Base-by-base conservation (phyloP, 306 rosid genomes). In the Casuarina equisetifolia region DNA sequence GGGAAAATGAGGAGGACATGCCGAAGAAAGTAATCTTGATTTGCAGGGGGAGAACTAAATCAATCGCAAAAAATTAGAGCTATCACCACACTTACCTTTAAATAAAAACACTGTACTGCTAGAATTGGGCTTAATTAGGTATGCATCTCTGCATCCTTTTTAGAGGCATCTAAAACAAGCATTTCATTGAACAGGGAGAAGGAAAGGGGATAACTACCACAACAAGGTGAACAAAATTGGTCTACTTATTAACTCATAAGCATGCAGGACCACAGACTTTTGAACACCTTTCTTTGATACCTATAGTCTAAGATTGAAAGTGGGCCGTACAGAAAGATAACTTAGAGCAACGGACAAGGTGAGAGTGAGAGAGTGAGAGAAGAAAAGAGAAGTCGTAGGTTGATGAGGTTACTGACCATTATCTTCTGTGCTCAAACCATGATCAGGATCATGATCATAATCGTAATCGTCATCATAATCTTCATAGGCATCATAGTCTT, bases 401-500 rank as follows among this genome's bases (percentile, higher is more conserved):
- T 3, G 11, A 49, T 50, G 43, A 69, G 43, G 52, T 9, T 42
- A 86, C 89, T 82, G 53, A 93, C 98, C 93, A 54, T 74, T 63
- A 20, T 81, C 88, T 81, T 95, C 91, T 46, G 40, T 5, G 0
- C 76, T 90, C 44, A 66, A 71, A 58, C 85, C 91, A 5, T 84
- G 73, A 3, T 78, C 83, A 46, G 83, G 74, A 6, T 78, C 83
- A 39, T 79, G 16, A 40, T 79, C 88, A 64, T 84, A 69, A 59
- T 78, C 85, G 75, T 70, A 57, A 53, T 55, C 52, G 32, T 78
- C 13, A 63, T 63, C 76, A 55, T 82, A 82, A 61, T 80, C 89
- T 11, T 87, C 94, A 74, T 86, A 88, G 42, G 69, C 89, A 70
- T 89, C 86, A 4, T 86, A 85, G 42, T 75, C 88, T 0, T 85